phyloP scores from a whole-genome alignment of 2,329 filamentous ascomycete genomes.

The Colletotrichum sojae region DNA sequence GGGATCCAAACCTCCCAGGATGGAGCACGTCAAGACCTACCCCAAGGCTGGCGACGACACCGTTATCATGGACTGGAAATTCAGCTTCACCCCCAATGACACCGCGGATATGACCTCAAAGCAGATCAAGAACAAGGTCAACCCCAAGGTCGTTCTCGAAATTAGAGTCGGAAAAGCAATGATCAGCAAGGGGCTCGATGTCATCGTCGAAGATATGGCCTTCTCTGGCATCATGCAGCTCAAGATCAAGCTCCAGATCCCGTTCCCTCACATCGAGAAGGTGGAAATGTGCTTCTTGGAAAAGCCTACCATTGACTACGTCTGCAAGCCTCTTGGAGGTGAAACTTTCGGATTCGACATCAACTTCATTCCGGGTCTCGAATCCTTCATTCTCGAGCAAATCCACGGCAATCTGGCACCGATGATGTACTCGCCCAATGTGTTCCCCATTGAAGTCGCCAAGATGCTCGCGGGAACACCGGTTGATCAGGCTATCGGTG shows the following conservation, averaged over 20 bases:
- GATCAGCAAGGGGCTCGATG: slow-evolving; percentile 95
- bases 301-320: slow-evolving; percentile 91
- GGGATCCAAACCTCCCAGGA: slow-evolving; percentile 92
- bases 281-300: slow-evolving; percentile 96
- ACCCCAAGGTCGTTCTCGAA: slow-evolving; percentile 96
- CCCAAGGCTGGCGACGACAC: slow-evolving; percentile 95
- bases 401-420: slow-evolving; percentile 94
- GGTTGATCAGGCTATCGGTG: slow-evolving; percentile 95
- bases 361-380: slow-evolving; percentile 97
- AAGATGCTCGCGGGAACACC: slow-evolving; percentile 97
- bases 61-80: slow-evolving; percentile 99
- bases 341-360: slow-evolving; percentile 98
- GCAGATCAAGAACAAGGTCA: slow-evolving; percentile 95
- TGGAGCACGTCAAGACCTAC: slow-evolving; percentile 99
- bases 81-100: slow-evolving; percentile 98
- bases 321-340: slow-evolving; percentile 96
- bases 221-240: slow-evolving; percentile 96
- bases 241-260: slow-evolving; percentile 96
- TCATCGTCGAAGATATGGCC: slow-evolving; percentile 98
- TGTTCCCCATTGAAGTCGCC: slow-evolving; percentile 98
- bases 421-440: slow-evolving; percentile 98
- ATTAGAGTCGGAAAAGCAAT: slow-evolving; percentile 96
- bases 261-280: slow-evolving; percentile 95
- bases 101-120: slow-evolving; percentile 89
- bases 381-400: slow-evolving; percentile 94